Evolutionary conservation across 371 early-diverging fungal species (phyloP).

Genomic region (Rhizopus arrhizus): DNA sequence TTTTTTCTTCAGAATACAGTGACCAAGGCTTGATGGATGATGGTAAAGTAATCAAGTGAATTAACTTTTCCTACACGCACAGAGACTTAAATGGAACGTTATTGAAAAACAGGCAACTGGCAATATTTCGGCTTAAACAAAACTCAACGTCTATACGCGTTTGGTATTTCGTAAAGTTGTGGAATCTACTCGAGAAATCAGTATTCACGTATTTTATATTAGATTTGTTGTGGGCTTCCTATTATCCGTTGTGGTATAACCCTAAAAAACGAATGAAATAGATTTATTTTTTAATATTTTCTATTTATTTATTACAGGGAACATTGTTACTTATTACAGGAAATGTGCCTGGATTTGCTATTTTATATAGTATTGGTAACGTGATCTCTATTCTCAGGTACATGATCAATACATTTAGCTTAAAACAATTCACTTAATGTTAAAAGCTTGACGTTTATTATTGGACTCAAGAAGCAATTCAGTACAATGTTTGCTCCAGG

Average conservation of each 20-base stretch:
- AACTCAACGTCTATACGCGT: conserved; percentile 88
- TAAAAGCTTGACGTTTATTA: conserved; percentile 84
- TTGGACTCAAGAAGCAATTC: conserved; percentile 83
- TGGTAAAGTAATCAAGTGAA: conserved; percentile 26
- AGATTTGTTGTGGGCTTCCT: conserved; percentile 76
- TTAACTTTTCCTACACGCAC: too few species aligned
- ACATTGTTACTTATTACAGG: conserved; percentile 63
- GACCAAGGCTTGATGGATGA: conserved; percentile 56
- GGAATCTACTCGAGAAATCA: neutral
- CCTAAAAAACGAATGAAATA: neutral
- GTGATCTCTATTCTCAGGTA: conserved; percentile 80
- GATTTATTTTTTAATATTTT: neutral
- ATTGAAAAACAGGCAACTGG: conserved; percentile 42
- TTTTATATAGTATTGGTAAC: conserved; percentile 90
- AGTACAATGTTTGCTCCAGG: conserved; percentile 85
- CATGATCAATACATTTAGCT: too few species aligned
- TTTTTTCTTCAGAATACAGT: conserved; percentile 43
- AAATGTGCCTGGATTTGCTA: conserved; percentile 76
- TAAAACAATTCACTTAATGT: too few species aligned
- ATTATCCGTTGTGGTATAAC: conserved; percentile 72
- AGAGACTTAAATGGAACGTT: neutral
- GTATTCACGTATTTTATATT: conserved; percentile 3
- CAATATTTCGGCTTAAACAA: conserved; percentile 65
- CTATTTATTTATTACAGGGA: conserved; percentile 43
- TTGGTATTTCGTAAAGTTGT: conserved; percentile 69